Base-by-base conservation (phyloP, 306 rosid species). In the Mimosa bimucronata region DNA sequence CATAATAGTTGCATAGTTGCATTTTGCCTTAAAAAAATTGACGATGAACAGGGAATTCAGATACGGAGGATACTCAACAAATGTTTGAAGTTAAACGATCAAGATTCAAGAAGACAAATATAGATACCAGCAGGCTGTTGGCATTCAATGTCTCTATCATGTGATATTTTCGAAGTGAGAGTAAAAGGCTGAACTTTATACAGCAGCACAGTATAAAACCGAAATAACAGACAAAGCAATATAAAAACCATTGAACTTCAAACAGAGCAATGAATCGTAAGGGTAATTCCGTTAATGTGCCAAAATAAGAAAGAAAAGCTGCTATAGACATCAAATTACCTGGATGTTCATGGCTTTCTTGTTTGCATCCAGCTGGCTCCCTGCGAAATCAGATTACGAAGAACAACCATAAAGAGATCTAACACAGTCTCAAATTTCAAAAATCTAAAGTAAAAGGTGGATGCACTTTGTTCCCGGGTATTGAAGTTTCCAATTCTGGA, bases 341-440 rank as follows among this genome's bases (percentile, higher is more conserved):
- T 92, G 97, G 52, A 90, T 90, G 10, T 71, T 4, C 97, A 92
- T 89, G 11, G 94, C 95, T 80, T 90, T 92, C 82, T 92, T 90
- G 91, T 92, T 92, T 41, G 93, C 66, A 13, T 89, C 92, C 58
- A 92, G 88, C 88, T 92, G 97, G 82, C 97, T 92, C 37, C 95
- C 95, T 90, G 83, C 26, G 44, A 60, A 52, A 61, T 68, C 26
- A 30, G 73, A n/a, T 78, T 25, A 75, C 9, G 4, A 71, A 66
- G 30, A 60, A 25, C 25, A 31, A 82, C 19, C 62, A 12, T 1
- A 73, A 6, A 41, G 40, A 71, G 82, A 84, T 81, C 84, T 40
- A 45, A 42, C 2, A 12, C 1, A 8, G 25, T 7, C 68, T 38
- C 55, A n/a, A 83, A 28, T 79, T 60, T 67, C 44, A 34, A 31